Percentiles rank a stretch among this genome's conserved stretches.
phyloP scores from a whole-genome alignment of 441 rosid species.

The Populus hybrid region DNA sequence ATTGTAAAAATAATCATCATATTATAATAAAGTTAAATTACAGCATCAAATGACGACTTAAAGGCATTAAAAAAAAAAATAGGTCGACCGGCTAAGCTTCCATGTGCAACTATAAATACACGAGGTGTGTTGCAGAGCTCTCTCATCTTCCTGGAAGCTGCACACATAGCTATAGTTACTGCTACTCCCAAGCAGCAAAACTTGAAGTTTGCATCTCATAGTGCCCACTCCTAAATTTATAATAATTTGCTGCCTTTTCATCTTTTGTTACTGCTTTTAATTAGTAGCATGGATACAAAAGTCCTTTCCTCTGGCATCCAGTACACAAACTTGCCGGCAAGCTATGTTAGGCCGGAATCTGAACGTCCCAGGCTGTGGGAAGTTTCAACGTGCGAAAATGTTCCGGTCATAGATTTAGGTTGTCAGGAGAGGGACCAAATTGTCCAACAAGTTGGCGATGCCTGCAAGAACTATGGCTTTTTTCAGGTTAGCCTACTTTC shows the following conservation, averaged over 20 bases:
- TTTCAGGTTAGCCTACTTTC: too few relatives aligned
- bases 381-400: too few relatives aligned
- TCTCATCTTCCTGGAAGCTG: background rate
- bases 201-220: too few relatives aligned
- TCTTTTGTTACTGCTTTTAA: background rate
- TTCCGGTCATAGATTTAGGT: too few relatives aligned
- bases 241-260: background rate
- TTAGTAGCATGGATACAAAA: slow-evolving; percentile 47
- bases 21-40: too few relatives aligned
- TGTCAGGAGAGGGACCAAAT: too few relatives aligned
- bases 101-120: background rate
- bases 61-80: background rate
- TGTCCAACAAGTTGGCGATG: too few relatives aligned
- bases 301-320: slow-evolving; percentile 58
- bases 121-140: background rate
- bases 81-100: background rate
- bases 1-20: too few relatives aligned
- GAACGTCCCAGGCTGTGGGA: slow-evolving; percentile 62
- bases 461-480: too few relatives aligned
- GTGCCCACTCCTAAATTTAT: background rate
- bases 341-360: slow-evolving; percentile 49
- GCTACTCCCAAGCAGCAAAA: background rate
- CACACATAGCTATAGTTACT: too few relatives aligned
- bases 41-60: background rate
- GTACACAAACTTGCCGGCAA: slow-evolving; percentile 44